Evolutionary conservation across 768 basidiomycete species (phyloP).

Genomic region (Cystofilobasidium macerans): DNA sequence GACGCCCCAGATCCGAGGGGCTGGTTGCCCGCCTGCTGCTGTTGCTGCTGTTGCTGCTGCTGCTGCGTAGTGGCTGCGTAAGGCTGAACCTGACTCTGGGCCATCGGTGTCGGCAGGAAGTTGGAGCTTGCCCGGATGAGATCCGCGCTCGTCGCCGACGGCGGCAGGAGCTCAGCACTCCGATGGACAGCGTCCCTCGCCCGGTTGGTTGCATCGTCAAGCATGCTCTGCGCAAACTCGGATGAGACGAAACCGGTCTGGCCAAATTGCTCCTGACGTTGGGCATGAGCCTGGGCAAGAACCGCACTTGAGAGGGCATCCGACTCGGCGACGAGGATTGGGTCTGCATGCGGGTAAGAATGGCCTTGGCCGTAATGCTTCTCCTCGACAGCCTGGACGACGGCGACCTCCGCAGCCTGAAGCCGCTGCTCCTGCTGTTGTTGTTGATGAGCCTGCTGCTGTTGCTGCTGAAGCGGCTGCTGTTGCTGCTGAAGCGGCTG

Average conservation of each 20-base stretch:
- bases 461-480: background rate
- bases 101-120: background rate
- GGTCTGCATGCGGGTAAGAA: background rate
- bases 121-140: slow-evolving; percentile 8
- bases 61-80: background rate
- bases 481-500: background rate
- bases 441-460: background rate
- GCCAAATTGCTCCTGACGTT: slow-evolving; percentile 11
- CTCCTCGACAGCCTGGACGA: slow-evolving; percentile 21
- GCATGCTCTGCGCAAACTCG: slow-evolving; percentile 16
- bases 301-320: slow-evolving; percentile 8
- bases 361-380: slow-evolving; percentile 1
- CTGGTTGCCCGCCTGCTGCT: background rate
- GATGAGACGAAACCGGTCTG: slow-evolving; percentile 13
- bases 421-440: background rate
- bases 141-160: slow-evolving; percentile 13
- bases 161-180: slow-evolving; percentile 13
- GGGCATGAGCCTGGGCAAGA: slow-evolving; percentile 9
- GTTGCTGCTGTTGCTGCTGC: slow-evolving; percentile 3
- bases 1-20: background rate
- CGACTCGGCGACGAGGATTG: slow-evolving; percentile 18
- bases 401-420: background rate
- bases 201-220: slow-evolving; percentile 14
- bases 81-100: slow-evolving; percentile 1
- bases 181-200: slow-evolving; percentile 16